Evolutionary conservation across 768 basidiomycete species (phyloP).

Genomic region (Boletus speciosus): DNA sequence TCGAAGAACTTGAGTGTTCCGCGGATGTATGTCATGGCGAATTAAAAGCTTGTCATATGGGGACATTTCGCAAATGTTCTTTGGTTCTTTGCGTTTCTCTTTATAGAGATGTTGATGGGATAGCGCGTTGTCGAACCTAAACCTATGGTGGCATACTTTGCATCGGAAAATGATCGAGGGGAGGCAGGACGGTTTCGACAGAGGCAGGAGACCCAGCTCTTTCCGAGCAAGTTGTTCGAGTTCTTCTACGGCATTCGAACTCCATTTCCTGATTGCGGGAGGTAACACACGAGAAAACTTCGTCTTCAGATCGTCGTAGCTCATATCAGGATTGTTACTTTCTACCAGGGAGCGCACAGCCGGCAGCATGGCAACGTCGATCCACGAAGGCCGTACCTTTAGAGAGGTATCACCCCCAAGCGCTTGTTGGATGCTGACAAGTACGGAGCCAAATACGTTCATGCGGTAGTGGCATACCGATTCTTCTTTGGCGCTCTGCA

Average conservation of each 20-base stretch:
- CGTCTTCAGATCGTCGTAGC: background rate
- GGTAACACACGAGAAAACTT: background rate
- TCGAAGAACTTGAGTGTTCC: background rate
- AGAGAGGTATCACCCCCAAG: background rate
- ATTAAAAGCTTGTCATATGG: background rate
- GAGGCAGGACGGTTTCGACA: constrained; percentile 4
- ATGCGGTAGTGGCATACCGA: background rate
- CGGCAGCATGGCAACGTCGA: constrained; percentile 7
- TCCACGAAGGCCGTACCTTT: background rate
- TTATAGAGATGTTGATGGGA: constrained; percentile 7
- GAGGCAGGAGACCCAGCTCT: background rate
- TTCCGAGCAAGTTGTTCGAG: constrained; percentile 6
- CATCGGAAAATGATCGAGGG: constrained; percentile 13
- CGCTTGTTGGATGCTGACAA: background rate
- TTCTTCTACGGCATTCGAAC: constrained; percentile 6
- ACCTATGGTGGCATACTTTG: background rate
- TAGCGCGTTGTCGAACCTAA: constrained; percentile 4
- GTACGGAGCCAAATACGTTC: too few relatives aligned
- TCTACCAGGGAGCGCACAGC: background rate
- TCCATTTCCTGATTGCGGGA: constrained; percentile 3
- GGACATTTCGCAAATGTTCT: background rate
- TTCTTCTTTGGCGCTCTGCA: background rate
- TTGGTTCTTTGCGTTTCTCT: background rate
- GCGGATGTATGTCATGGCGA: background rate
- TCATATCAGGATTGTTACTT: background rate